A percentile compares a stretch with the other conserved stretches of the same genome.
These are phyloP conservation scores for Taphrina betulina DNA, from an alignment of 1,139 yeast species.

Conservation along the genomic window DNA sequence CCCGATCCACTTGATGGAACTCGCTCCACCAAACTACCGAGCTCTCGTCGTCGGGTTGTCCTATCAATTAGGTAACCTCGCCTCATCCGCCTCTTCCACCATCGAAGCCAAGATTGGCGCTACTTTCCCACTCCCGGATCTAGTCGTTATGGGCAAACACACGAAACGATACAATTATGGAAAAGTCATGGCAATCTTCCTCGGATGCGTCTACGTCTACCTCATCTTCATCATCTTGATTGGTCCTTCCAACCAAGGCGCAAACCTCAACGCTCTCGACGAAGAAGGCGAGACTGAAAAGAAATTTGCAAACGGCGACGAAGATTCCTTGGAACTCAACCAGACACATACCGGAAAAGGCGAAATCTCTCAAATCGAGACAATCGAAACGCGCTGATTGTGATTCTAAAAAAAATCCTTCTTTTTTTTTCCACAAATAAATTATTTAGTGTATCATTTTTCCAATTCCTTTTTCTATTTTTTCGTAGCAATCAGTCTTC, in stretches of 20 bases:
- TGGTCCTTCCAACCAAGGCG: constrained; percentile 61
- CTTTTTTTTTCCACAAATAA: too few species aligned
- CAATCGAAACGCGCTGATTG: too few species aligned
- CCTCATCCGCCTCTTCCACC: constrained; percentile 79
- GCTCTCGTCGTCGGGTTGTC: constrained; percentile 70
- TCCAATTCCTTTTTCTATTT: too few species aligned
- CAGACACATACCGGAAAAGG: too few species aligned
- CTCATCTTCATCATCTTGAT: constrained; percentile 58
- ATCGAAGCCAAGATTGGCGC: constrained; percentile 76
- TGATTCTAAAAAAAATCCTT: too few species aligned
- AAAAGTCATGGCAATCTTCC: constrained; percentile 75
- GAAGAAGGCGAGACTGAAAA: too few species aligned
- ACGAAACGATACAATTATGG: constrained; percentile 52
- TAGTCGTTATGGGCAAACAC: constrained; percentile 36
- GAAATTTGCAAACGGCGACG: too few species aligned
- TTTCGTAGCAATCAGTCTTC: too few species aligned
- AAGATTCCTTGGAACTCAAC: too few species aligned
- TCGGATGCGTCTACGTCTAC: constrained; percentile 72
- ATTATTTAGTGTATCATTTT: too few species aligned
- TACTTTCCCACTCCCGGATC: constrained; percentile 18
- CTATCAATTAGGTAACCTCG: constrained; percentile 81
- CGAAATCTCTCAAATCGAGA: too few species aligned
- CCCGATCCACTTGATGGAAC: constrained; percentile 73
- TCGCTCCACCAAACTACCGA: constrained; percentile 69
- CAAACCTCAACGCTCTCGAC: constrained; percentile 19